A percentile compares a stretch with the other conserved stretches of the same genome.
Conservation (phyloP, 305 asterid species). For the Fraxinus latifolia region DNA sequence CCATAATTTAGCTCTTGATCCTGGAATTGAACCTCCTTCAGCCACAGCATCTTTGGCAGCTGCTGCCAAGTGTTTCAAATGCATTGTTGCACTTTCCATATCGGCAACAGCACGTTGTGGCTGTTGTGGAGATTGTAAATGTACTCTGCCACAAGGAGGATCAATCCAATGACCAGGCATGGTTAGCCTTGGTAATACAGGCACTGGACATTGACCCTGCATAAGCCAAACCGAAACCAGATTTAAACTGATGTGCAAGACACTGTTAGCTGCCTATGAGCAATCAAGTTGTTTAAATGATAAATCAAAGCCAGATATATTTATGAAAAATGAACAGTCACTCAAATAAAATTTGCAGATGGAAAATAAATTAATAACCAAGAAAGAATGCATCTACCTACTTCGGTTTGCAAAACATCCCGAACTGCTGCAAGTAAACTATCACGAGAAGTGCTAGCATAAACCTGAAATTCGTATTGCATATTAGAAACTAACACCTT, state of each 20-base stretch:
- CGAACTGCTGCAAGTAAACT: conserved; percentile 93
- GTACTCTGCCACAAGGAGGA: conserved; percentile 96
- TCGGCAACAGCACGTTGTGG: conserved; percentile 55
- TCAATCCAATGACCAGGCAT: conserved; percentile 99
- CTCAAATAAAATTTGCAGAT: conserved; percentile 9
- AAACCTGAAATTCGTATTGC: conserved; percentile 60
- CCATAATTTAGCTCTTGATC: conserved; percentile 99
- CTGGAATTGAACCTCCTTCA: conserved; percentile 99
- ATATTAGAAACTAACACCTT: conserved; percentile 20
- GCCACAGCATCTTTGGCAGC: conserved; percentile 98
- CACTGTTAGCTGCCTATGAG: neutral
- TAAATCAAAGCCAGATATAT: conserved; percentile 4
- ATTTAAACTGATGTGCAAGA: conserved; percentile 9
- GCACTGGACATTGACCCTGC: conserved; percentile 93
- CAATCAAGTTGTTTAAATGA: conserved; percentile 18
- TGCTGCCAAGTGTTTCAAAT: conserved; percentile 92
- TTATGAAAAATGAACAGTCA: conserved; percentile 5
- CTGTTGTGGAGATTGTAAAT: conserved; percentile 45
- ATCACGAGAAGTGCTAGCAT: conserved; percentile 98
- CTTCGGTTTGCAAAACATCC: conserved; percentile 93
- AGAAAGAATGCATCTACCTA: conserved; percentile 52
- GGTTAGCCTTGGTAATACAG: conserved; percentile 87
- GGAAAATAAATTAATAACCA: conserved; percentile 24
- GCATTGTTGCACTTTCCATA: conserved; percentile 74
- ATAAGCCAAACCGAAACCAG: conserved; percentile 33